phyloP scores from a whole-genome alignment of 2,329 filamentous ascomycete species.

The Verticillium klebahnii region DNA sequence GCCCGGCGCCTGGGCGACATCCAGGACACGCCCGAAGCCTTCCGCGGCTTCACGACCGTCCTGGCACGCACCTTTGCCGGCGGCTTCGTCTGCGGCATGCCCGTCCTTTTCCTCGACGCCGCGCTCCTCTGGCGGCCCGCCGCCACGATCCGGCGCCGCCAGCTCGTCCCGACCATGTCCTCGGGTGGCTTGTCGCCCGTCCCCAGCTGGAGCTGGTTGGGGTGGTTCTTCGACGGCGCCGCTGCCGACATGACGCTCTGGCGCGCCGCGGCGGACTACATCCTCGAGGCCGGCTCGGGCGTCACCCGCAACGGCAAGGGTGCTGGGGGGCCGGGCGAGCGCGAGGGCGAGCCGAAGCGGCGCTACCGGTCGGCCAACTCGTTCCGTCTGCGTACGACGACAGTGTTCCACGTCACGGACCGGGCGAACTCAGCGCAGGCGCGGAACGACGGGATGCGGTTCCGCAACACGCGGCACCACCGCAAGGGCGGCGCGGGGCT shows the following conservation, averaged over 20 bases:
- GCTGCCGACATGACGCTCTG: conserved; percentile 36
- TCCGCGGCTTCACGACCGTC: conserved; percentile 36
- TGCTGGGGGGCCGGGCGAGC: not conserved
- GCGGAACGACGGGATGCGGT: conserved; percentile 31
- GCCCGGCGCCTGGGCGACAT: conserved; percentile 31
- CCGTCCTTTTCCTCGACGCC: conserved; percentile 39
- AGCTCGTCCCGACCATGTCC: conserved; percentile 24
- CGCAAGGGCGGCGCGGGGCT: conserved; percentile 21
- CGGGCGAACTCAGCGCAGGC: conserved; percentile 27
- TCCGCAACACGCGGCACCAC: conserved; percentile 31
- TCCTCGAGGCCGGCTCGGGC: conserved; percentile 15
- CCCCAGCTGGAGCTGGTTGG: conserved; percentile 44
- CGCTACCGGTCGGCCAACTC: conserved; percentile 30
- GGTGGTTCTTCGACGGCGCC: conserved; percentile 41
- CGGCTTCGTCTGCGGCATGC: conserved; percentile 41
- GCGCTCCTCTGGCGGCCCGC: conserved; percentile 40
- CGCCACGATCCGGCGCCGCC: conserved; percentile 34
- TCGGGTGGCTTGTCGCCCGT: conserved; percentile 18
- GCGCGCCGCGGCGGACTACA: conserved; percentile 38
- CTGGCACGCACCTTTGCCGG: conserved; percentile 35
- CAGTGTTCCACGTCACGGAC: conserved; percentile 36
- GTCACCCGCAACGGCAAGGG: conserved; percentile 1
- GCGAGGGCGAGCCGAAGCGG: conserved; percentile 21
- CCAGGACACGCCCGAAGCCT: conserved; percentile 37
- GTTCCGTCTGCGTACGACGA: conserved; percentile 32